Base-by-base conservation (phyloP, 1,284 basidiomycete genomes). In the Sporisorium sorghi region DNA sequence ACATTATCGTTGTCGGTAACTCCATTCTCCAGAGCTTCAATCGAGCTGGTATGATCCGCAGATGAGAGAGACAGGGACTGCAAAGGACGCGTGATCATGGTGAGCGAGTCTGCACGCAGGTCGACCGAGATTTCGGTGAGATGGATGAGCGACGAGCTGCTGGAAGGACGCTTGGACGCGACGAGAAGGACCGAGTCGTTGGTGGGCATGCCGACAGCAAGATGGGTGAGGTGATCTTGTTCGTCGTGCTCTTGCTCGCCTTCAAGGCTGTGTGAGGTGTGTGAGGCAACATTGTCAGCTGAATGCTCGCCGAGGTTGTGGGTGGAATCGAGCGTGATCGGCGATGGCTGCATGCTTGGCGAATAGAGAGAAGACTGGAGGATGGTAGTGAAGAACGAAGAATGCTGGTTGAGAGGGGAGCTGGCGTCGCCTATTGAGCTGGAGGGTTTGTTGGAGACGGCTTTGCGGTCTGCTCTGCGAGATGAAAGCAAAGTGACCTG, bases 81-180 rank as follows among this genome's bases (percentile, higher is more conserved):
- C 28, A 76, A 35, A 23, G 73, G 73, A 17, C 73, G 47, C 4
- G 73, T 76, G 50, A 61, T 66, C 73, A 76, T 72, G 14, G 51
- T 67, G 17, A 68, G 32, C 1, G 58, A 17, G 19, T 76, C 73
- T 15, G 23, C 61, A 2, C 33, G 49, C 32, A 76, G 30, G 24
- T 76, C 61, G 23, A 76, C 17, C 11, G 47, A 65, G 52, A 76
- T 54, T 39, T 72, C 73, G 23, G 64, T 48, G 10, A 76, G 55
- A 21, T 66, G 56, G n/a, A 76, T 23, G 15, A 61, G 37, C 14
- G 56, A 24, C 3, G 62, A 43, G 12, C 51, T 37, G 32, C 17
- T 47, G 17, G 60, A 55, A 7, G 21, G 9, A 0, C 60, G 64
- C 37, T 52, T 68, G 15, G 60, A 68, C 9, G 73, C 73, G 8